Evolutionary conservation across 2,329 filamentous ascomycete species (phyloP).

Genomic region (Triangularia setosa): DNA sequence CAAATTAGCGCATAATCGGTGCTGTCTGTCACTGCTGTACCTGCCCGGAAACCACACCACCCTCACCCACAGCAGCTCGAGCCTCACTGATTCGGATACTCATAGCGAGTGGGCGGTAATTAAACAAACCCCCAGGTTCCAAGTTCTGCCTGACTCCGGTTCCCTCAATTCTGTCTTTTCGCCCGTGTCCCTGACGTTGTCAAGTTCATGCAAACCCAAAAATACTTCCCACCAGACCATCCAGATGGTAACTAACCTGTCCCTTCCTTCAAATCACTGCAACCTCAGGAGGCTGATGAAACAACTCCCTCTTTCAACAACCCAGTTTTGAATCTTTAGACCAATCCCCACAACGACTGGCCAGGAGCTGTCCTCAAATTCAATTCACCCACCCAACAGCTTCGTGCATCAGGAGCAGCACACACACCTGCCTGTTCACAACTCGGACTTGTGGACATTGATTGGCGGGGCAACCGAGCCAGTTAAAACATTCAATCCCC

Average conservation of each 20-base stretch:
- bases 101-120: neutral
- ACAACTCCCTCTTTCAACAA: neutral
- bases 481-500: neutral
- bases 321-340: neutral
- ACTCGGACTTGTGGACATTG: neutral
- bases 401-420: neutral
- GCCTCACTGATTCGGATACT: neutral
- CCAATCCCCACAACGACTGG: no score
- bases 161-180: neutral
- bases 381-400: neutral
- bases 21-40: neutral
- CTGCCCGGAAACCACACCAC: neutral
- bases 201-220: neutral
- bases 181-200: neutral
- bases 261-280: neutral
- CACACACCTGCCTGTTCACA: neutral
- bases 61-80: neutral
- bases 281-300: slow-evolving; percentile 1
- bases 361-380: neutral
- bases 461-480: slow-evolving; percentile 4
- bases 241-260: neutral
- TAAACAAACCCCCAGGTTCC: neutral
- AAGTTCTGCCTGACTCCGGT: neutral
- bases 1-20: slow-evolving; percentile 16
- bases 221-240: neutral